Evolutionary conservation across 1,284 basidiomycete genomes (phyloP), one percentile per base, ranked within the genome.

Genomic region (Fomitopsis betulina): DNA sequence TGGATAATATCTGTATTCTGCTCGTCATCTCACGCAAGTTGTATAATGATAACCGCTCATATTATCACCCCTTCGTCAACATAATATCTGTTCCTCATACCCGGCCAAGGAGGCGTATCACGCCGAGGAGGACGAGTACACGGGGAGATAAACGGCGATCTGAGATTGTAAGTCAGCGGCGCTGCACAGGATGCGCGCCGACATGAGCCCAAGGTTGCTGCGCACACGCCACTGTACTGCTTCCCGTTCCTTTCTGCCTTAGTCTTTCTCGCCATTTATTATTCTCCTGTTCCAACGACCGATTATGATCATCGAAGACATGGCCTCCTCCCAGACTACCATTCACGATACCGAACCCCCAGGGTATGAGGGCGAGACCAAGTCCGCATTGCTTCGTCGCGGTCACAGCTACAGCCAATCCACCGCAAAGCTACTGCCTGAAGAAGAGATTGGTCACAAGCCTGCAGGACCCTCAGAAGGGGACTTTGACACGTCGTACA

Each of bases 331-430:
- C 40, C 53, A 55, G 30, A 21, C 45, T 15, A 7, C 58, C 27
- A 30, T 43, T 35, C 58, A 42, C 32, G 56, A 53, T 25, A 15
- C 35, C 9, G 35, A 37, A 37, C 50, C 50, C 13, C 45, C 37
- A 35, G 49, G 38, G 39, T 55, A 55, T 23, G 21, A 53, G 15
- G 35, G 53, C 56, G 55, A 53, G 45, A 54, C 27, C 53, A 39
- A 39, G 51, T 53, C 33, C 1, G 37, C n/a, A 21, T 13, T 19
- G n/a, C 35, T 33, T 2, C 51, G 21, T 39, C 62, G 56, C 39
- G 50, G 45, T 15, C 57, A 61, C 45, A 58, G 57, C 52, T 56
- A 54, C 38, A 61, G 56, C 39, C 32, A 23, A 33, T 58, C 57
- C 12, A 61, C 55, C 8, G 54, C 57, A 0, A 38, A 57, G 15